These are phyloP conservation scores for Kingdonia uniflora DNA, from an alignment of 164 flowering plant genomes.

Conservation along the genomic window DNA sequence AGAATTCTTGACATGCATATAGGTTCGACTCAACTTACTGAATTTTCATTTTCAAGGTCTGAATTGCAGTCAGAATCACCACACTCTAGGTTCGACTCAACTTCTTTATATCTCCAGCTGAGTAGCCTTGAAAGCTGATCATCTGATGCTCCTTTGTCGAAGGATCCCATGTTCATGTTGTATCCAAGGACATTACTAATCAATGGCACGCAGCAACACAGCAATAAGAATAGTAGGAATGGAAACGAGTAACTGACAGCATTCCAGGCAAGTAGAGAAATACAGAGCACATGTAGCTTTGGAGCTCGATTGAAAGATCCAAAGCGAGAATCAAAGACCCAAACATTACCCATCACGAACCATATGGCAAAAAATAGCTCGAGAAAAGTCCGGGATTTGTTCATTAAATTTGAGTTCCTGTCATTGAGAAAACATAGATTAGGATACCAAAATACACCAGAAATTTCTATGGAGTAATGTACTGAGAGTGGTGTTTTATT, in stretches of 20 bases:
- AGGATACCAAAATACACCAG: too few relatives aligned
- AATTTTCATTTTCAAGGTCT: conserved; percentile 24
- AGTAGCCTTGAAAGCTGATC: conserved; percentile 64
- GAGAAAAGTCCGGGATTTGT: conserved; percentile 56
- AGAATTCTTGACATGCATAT: too few relatives aligned
- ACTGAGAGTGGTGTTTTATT: too few relatives aligned
- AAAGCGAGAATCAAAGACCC: conserved; percentile 83
- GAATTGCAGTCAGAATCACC: conserved; percentile 21
- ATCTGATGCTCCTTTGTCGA: conserved; percentile 68
- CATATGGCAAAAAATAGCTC: conserved; percentile 96
- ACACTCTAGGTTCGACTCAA: conserved; percentile 21
- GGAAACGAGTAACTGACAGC: conserved; percentile 92
- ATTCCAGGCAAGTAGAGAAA: conserved; percentile 77
- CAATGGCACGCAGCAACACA: conserved; percentile 76
- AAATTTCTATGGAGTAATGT: too few relatives aligned
- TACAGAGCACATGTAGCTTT: conserved; percentile 67
- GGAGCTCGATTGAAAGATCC: conserved; percentile 62
- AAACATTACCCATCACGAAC: conserved; percentile 99
- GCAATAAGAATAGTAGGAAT: conserved; percentile 71
- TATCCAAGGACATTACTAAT: conserved; percentile 69
- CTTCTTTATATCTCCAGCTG: conserved; percentile 59
- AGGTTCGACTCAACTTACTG: conserved; percentile 24
- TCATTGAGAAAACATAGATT: too few relatives aligned
- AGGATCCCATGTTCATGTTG: conserved; percentile 77
- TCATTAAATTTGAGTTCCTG: conserved; percentile 54